phyloP scores from a whole-genome alignment of 352 stramenopile genomes.

The Elongisporangium senticosum region DNA sequence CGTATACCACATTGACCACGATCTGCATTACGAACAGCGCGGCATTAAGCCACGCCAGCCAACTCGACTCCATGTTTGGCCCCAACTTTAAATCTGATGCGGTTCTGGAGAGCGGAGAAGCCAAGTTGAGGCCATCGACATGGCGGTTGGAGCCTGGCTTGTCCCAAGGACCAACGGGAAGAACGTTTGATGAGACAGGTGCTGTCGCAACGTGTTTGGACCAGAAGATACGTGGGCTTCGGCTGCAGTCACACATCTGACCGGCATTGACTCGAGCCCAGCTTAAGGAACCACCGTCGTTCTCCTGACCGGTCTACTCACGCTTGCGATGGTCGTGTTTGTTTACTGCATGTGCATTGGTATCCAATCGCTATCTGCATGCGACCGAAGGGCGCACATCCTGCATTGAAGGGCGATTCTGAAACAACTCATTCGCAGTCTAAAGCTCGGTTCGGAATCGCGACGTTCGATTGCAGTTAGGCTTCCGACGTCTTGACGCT shows the following conservation, averaged over 20 bases:
- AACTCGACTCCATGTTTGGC: background rate
- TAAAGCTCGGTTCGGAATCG: background rate
- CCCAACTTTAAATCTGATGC: background rate
- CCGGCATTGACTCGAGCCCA: constrained; percentile 52
- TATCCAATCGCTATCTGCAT: constrained; percentile 53
- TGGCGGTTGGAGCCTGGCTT: background rate
- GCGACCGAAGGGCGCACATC: constrained; percentile 30
- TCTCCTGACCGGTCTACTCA: constrained; percentile 58
- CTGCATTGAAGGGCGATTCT: too few relatives aligned
- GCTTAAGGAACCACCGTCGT: constrained; percentile 52
- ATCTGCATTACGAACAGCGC: constrained; percentile 26
- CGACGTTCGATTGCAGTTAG: background rate
- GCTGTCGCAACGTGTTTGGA: too few relatives aligned
- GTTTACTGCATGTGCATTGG: constrained; percentile 62
- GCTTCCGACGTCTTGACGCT: background rate
- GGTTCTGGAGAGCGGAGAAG: background rate
- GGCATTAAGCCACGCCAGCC: constrained; percentile 25
- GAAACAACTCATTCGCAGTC: too few relatives aligned
- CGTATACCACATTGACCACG: constrained; percentile 47
- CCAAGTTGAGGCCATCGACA: background rate
- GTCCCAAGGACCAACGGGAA: background rate
- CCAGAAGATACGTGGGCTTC: too few relatives aligned
- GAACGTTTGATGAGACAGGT: background rate
- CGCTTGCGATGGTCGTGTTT: constrained; percentile 38
- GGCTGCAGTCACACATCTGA: constrained; percentile 28